A percentile compares a stretch with the other conserved stretches of the same genome.
phyloP scores from a whole-genome alignment of 2,329 filamentous ascomycete species.

The Claviceps fusiformis region DNA sequence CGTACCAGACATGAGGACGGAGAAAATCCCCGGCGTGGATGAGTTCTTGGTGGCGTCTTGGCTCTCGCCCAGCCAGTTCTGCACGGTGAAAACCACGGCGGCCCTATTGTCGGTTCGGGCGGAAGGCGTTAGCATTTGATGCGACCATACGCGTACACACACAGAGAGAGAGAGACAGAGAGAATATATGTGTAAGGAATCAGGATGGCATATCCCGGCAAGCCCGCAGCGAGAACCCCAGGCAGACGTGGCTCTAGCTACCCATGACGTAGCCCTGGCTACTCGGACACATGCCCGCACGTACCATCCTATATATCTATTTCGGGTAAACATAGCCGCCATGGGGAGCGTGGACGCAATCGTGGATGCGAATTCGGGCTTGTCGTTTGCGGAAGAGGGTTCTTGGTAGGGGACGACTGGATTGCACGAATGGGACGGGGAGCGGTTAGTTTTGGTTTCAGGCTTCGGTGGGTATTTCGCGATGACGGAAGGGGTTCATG shows the following conservation, averaged over 20 bases:
- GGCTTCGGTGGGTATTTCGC: too few relatives aligned
- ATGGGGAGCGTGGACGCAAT: constrained; percentile 73
- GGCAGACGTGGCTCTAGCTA: too few relatives aligned
- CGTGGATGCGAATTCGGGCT: constrained; percentile 59
- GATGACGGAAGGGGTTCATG: neutral
- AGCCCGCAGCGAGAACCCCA: too few relatives aligned
- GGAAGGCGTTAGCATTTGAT: too few relatives aligned
- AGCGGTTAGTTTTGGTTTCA: too few relatives aligned
- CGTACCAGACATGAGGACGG: constrained; percentile 63
- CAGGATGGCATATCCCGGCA: too few relatives aligned
- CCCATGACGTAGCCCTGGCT: too few relatives aligned
- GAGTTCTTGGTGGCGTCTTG: constrained; percentile 50
- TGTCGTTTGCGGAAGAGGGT: constrained; percentile 49
- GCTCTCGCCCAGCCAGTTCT: constrained; percentile 67
- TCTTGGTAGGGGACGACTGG: constrained; percentile 84
- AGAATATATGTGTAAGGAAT: too few relatives aligned
- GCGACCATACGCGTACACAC: too few relatives aligned
- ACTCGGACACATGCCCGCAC: constrained; percentile 9
- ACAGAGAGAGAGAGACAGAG: too few relatives aligned
- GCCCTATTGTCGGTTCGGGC: constrained; percentile 33
- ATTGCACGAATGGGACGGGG: too few relatives aligned
- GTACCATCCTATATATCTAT: constrained; percentile 62
- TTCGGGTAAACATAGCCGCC: constrained; percentile 89
- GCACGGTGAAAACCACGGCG: constrained; percentile 58
- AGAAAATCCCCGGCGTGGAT: constrained; percentile 55